Base-by-base conservation (phyloP, 495 filamentous ascomycete species). In the Pseudomonodictys pantanalensis region DNA sequence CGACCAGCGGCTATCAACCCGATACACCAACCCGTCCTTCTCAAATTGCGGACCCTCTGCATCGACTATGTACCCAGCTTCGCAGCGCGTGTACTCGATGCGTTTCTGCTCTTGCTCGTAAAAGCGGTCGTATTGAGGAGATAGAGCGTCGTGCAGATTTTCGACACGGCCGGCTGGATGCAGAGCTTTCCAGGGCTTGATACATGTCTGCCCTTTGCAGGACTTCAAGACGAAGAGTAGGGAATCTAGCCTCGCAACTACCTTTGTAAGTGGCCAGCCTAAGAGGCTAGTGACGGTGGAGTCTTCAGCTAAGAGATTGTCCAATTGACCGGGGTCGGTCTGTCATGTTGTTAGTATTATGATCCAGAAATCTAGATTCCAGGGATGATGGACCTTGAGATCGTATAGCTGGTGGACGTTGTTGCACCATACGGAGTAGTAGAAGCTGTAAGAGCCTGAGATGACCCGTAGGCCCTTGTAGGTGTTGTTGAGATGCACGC, bases 81-180 rank as follows among this genome's bases (percentile, higher is more conserved):
- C 85, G 59, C 85, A 88, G 32, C 78, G 76, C 35, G 75, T 70
- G 58, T 79, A 88, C 6, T 73, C 72, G 0, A 88, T 77, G 26
- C 62, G 74, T 22, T 69, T 73, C 54, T 81, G 76, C 39, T 74
- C 58, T 1, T 33, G n/a, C 3, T 71, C 71, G 55, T 88, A 88
- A 54, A 86, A 86, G 0, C 62, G 33, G 62, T 89, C 82, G 58
- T 78, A 86, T 9, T 73, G 58, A 17, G 74, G 29, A 3, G 73
- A 68, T 12, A 89, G 72, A 20, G 80, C 77, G 61, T 70, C 60
- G 15, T 60, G 41, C 35, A 73, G 56, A 32, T 54, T 66, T 1
- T 32, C 17, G 26, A 73, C 71, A 26, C 65, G 56, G n/a, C 66
- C 71, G 12, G 24, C 44, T 10, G 71, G 68, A 50, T 71, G 70